phyloP scores from a whole-genome alignment of 2,329 filamentous ascomycete species.

The Verticillium albo-atrum region DNA sequence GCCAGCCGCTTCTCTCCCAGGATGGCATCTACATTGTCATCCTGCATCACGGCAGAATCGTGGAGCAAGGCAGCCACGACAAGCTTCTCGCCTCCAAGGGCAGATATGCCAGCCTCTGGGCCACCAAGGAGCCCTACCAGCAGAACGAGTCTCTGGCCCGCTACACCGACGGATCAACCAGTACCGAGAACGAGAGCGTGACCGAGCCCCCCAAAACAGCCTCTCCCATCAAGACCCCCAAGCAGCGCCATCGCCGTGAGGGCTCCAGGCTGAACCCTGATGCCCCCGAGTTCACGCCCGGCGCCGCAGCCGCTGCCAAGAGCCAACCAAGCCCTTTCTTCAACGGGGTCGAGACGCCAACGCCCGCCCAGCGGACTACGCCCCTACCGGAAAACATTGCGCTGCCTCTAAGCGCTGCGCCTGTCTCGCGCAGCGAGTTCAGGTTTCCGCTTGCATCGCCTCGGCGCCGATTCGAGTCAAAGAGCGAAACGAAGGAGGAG shows the following conservation, averaged over 20 bases:
- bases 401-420: not conserved
- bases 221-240: not conserved
- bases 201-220: not conserved
- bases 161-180: not conserved
- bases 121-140: not conserved
- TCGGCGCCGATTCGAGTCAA: not conserved
- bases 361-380: not conserved
- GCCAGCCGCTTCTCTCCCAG: not conserved
- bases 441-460: not conserved
- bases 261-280: slow-evolving; percentile 50
- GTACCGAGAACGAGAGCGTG: not conserved
- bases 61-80: not conserved
- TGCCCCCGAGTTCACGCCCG: slow-evolving; percentile 53
- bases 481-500: not conserved
- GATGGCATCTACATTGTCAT: not conserved
- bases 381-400: not conserved
- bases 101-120: not conserved
- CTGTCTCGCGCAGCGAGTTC: not conserved
- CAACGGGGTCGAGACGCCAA: not conserved
- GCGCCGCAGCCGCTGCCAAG: not conserved
- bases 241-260: slow-evolving; percentile 23
- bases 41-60: not conserved
- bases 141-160: not conserved
- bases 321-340: not conserved
- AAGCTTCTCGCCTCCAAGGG: not conserved